Evolutionary conservation across 148 eudicot species (phyloP).

Genomic region (Rhododendron ferrugineum): DNA sequence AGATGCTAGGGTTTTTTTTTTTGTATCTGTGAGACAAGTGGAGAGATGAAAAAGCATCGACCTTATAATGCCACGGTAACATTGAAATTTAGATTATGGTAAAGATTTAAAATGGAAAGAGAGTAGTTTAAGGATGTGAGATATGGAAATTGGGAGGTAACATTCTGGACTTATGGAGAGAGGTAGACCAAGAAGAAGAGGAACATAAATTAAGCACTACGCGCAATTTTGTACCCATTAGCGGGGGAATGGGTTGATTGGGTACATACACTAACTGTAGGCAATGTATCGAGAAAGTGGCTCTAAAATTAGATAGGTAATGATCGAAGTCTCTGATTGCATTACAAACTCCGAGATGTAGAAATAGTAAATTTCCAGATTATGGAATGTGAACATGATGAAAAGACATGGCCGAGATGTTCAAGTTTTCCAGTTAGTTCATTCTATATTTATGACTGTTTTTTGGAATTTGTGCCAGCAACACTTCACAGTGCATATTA

Average conservation of each 20-base stretch:
- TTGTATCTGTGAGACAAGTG: not conserved
- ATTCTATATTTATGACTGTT: not conserved
- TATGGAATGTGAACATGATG: not conserved
- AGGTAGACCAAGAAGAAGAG: not conserved
- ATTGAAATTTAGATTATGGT: not conserved
- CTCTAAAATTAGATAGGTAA: not conserved
- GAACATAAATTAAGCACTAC: too few species aligned
- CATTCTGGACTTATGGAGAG: too few species aligned
- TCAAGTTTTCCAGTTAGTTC: not conserved
- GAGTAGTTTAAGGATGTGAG: not conserved
- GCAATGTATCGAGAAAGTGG: not conserved
- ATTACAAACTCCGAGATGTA: not conserved
- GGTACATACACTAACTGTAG: not conserved
- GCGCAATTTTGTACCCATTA: not conserved
- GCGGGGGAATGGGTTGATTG: not conserved
- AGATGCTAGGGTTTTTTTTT: not conserved
- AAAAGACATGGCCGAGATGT: not conserved
- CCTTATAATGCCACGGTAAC: not conserved
- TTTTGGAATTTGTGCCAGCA: not conserved
- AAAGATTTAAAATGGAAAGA: not conserved
- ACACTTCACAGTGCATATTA: not conserved
- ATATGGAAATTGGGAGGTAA: not conserved
- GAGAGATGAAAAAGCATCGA: not conserved
- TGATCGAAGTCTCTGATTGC: not conserved
- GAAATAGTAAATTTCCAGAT: not conserved